Evolutionary conservation across 768 basidiomycete genomes (phyloP), one percentile per base, ranked within the genome.

Genomic region (Lyophyllum semitale): DNA sequence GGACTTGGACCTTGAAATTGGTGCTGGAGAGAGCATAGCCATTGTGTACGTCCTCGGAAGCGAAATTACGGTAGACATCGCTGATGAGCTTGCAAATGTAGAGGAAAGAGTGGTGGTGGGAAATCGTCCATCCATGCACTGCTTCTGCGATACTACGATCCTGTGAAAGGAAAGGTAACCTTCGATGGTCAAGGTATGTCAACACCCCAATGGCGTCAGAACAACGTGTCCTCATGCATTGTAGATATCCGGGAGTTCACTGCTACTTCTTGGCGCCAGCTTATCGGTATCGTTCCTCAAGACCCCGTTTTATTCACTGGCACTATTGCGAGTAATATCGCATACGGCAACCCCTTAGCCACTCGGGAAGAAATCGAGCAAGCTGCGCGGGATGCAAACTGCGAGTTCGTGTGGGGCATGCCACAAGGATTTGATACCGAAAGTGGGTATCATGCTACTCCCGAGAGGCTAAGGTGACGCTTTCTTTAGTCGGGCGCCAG

Each of bases 271-370:
- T 98, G 96, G 95, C 83, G 96, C 38, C 77, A 78, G 53, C 81
- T 89, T 27, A 93, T 98, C 42, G 93, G 94, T 0, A 85, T 98
- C n/a, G 95, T 98, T 1, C 95, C 95, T 12, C 95, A 98, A 75
- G 94, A 96, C 58, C 93, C 94, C 0, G 84, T 94, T 2, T 71
- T 97, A 26, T 97, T 97, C 71, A 88, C 89, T 2, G 93, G 94
- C 2, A 96, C 94, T 0, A 95, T 98, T 48, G 93, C 93, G 2
- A 90, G 91, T 1, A 98, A 98, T 64, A 98, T 96, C 58, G 88
- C 94, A 0, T 98, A 91, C 63, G 95, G 95, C 2, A 82, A 88
- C 46, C 78, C 83, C 8, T 73, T 80, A 18, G 91, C 85, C 0
- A 91, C 92, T 0, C 80, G 89, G 20, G 85, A 87, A 60, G 84